These are phyloP conservation scores for Carex pumila DNA, from an alignment of 176 grass and related monocot genomes.

Conservation along the genomic window DNA sequence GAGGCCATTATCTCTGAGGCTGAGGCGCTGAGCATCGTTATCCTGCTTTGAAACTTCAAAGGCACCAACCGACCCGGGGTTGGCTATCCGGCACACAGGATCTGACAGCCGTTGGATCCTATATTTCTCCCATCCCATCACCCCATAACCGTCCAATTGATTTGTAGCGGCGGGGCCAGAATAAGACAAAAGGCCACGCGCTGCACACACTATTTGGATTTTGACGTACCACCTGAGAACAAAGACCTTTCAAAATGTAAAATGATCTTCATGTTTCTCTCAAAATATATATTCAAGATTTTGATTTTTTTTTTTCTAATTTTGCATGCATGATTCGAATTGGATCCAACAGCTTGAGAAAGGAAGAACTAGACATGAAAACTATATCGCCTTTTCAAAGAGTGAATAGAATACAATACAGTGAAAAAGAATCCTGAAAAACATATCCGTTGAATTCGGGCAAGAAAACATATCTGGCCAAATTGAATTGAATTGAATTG, in stretches of 20 bases:
- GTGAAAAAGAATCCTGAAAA: background rate
- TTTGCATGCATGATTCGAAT: background rate
- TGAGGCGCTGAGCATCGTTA: slow-evolving; percentile 16
- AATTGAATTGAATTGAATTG: background rate
- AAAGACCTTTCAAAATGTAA: background rate
- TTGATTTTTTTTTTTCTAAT: background rate
- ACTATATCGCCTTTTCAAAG: background rate
- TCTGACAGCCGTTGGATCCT: slow-evolving; percentile 52
- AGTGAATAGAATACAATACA: background rate
- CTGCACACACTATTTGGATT: background rate
- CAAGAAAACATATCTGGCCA: background rate
- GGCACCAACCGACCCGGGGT: slow-evolving; percentile 28
- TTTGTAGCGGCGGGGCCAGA: background rate
- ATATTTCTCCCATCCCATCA: slow-evolving; percentile 22
- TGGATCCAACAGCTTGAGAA: background rate
- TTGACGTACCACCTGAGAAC: background rate
- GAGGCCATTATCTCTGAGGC: slow-evolving; percentile 41
- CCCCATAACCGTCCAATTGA: slow-evolving; percentile 27
- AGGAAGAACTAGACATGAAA: background rate
- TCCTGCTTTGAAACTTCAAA: slow-evolving; percentile 26
- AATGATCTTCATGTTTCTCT: no score
- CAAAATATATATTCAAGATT: no score
- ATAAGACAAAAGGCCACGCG: background rate
- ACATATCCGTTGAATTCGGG: background rate
- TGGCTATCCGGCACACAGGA: slow-evolving; percentile 11